A percentile compares a stretch with the other conserved stretches of the same genome.
phyloP scores from a whole-genome alignment of 1,139 yeast genomes.

The Yamadazyma trypodendri region DNA sequence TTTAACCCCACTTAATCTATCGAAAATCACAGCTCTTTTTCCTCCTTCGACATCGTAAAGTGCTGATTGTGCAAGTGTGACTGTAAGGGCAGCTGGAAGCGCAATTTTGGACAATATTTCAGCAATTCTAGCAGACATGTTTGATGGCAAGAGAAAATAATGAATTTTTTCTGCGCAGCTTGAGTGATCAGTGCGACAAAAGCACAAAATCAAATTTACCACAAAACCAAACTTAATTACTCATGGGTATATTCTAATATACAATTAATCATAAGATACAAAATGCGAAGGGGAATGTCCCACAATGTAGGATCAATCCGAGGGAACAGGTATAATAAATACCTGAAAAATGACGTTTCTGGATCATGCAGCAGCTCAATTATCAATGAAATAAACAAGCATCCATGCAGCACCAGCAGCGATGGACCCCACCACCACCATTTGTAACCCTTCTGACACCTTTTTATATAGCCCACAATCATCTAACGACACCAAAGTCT shows the following conservation, averaged over 20 bases:
- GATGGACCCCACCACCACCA: conserved; percentile 88
- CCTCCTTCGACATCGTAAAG: conserved; percentile 96
- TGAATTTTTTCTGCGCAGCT: neutral
- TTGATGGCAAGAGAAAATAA: conserved; percentile 5
- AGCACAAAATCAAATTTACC: no score
- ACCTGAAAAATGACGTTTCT: no score
- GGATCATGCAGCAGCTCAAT: conserved; percentile 14
- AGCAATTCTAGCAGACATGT: conserved; percentile 42
- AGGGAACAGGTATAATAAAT: no score
- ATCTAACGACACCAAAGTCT: conserved; percentile 78
- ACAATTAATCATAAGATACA: conserved; percentile 2
- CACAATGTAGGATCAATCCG: no score
- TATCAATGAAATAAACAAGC: conserved; percentile 75
- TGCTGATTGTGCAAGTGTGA: conserved; percentile 68
- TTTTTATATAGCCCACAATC: conserved; percentile 65
- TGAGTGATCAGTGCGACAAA: neutral
- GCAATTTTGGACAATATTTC: conserved; percentile 52
- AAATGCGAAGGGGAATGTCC: no score
- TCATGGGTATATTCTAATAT: conserved; percentile 1
- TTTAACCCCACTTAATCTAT: conserved; percentile 86
- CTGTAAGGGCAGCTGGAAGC: conserved; percentile 66
- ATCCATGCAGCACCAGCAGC: conserved; percentile 99
- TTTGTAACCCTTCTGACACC: conserved; percentile 78
- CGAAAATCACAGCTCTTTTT: conserved; percentile 91
- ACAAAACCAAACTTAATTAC: no score